Base-by-base conservation (phyloP, 208 protist genomes). In the Jaenimonas drosophilae region DNA sequence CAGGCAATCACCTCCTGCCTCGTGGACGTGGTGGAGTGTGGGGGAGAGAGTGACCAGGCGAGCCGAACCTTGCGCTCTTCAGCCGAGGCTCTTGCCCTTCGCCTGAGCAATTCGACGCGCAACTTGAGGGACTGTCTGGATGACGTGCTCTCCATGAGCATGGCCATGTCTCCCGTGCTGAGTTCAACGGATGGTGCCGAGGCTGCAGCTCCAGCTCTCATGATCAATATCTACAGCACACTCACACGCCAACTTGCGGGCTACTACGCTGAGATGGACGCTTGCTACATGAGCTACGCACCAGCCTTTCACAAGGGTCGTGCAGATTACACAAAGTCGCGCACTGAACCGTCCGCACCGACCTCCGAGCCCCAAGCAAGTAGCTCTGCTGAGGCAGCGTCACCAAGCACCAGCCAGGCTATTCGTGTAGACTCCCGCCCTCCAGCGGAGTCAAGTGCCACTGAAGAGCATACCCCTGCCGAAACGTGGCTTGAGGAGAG, bases 141-240 rank as follows among this genome's bases (percentile, higher is more conserved):
- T 1, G 81, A 91, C 39, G 42, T 91, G 16, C 40, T 59, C 1
- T 62, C 43, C 32, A 86, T 86, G 76, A 66, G 73, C 3, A 60
- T 67, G 51, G 81, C 81, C 4, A 82, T 84, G 70, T 38, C 46
- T 23, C 64, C 76, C 3, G 72, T 83, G 19, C 69, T 84, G 48
- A 54, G 65, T 30, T 62, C 36, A 17, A 70, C 60, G 24, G 67
- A 67, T 7, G 71, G 81, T 31, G 48, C 66, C 14, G 64, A 63
- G 14, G 43, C 60, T n/a, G n/a, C n/a, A n/a, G n/a, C n/a, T n/a
- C n/a, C n/a, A 16, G 53, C 64, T 33, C 61, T 91, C 20, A 58
- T 80, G 54, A 37, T 75, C 6, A 91, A 82, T 52, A 62, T 91
- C 33, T 85, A 72, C 49, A 69, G 56, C 46, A 71, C 63, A 21